Evolutionary conservation across 352 stramenopile species (phyloP), one percentile per base, ranked within the genome.

Genomic region (Globisporangium carolinianum): DNA sequence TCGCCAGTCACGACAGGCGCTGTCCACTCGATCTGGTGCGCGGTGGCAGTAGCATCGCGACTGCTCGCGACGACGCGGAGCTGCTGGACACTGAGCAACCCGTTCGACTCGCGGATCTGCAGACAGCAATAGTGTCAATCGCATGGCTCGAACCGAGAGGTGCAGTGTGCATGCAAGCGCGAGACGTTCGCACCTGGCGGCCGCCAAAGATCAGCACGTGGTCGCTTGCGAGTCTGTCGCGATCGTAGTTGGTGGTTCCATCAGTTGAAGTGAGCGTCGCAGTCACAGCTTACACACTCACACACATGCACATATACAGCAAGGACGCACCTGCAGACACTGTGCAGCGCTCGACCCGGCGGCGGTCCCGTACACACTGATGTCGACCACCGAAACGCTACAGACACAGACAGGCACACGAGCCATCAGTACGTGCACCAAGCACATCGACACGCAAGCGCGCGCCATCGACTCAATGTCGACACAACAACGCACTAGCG

Each of bases 31-130:
- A 71, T 64, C 4, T 57, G 48, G 2, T 5, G 65, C 42, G 8
- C 36, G 50, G 42, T 67, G 54, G 36, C 18, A 14, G 39, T 12
- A 14, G 39, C 32, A 15, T 47, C 17, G 1, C 24, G 8, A 6
- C 3, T 36, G 9, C 8, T 41, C 10, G 4, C 6, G 43, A 61
- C 35, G 62, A 61, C 56, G 3, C 64, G 50, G 46, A 89, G 61
- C 3, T 55, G 70, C 57, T 79, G 72, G 0, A 87, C 60, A 39
- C 83, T 69, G 14, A 86, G 53, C 18, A 91, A 54, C 11, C 71
- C 73, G 55, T 89, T 88, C 8, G 75, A 89, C 36, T 89, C 63
- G 0, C 78, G 59, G 14, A 91, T 83, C 82, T 91, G 17, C 24
- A 5, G n/a, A 15, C 17, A 60, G 55, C 36, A 51, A 14, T 10